Base-by-base conservation (phyloP, 805 yeast species). In the Yamadazyma philogaea region DNA sequence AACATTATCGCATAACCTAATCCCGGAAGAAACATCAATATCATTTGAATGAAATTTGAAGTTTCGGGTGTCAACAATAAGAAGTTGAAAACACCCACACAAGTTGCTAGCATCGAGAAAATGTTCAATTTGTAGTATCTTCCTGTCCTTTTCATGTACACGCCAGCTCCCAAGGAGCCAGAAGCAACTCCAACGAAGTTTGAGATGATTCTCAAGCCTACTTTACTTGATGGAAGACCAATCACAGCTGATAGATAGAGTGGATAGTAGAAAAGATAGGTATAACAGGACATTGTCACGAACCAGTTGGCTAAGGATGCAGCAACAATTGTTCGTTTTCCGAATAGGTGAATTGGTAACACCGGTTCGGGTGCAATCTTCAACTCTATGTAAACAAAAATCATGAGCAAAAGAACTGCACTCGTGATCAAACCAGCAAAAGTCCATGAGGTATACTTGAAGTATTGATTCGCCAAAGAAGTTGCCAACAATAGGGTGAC, bases 281-380 rank as follows among this genome's bases (percentile, higher is more conserved):
- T 66, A 57, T 76, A 84, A 14, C 76, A 74, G 1, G 79, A 72
- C 84, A 86, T 85, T 5, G 87, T 79, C 59, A 74, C 70, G 51
- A 84, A 81, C 79, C 86, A 79, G 59, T 82, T 82, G 34, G 83
- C 73, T 43, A 85, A 63, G 0, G 88, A 80, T 0, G 87, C 79
- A 7, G 82, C 72, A 26, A 81, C 58, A 15, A 86, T 75, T 0
- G 91, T 82, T 47, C 81, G 68, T 50, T 79, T 72, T 6, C 64
- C 61, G 49, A 84, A 63, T 38, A 85, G 60, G n/a, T 67, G 61
- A 30, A 84, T 67, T 0, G 91, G 90, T 40, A 84, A 68, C 14
- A 83, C 77, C 1, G 93, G 91, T 57, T 84, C 85, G 1, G 55
- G 57, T 0, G 86, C 81, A 21, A 72, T 59, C 35, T 67, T 55